Evolutionary conservation across 2,329 filamentous ascomycete genomes (phyloP), one percentile per base, ranked within the genome.

Genomic region (Hypoxylon sp.): DNA sequence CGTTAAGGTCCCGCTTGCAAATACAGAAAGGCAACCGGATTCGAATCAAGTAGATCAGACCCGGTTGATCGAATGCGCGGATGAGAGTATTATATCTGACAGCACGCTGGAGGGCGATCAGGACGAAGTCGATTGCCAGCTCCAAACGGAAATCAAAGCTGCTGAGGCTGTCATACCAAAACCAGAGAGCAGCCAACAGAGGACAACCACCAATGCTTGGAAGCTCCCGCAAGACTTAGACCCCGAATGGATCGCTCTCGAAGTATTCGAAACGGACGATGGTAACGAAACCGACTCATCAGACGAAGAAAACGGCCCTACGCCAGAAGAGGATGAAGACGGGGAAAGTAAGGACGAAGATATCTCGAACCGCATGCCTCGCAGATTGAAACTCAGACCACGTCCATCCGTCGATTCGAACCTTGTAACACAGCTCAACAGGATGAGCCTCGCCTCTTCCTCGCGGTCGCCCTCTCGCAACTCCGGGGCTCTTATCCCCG

Each of bases 161-260:
- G 57, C 29, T 19, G 65, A 60, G 27, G 37, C 12, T 2, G 61
- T 48, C 7, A 37, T 30, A 12, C 27, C 43, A 12, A 23, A 16
- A 43, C 46, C 41, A 45, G 16, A 54, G 21, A 19, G 27, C 19
- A 48, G 39, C n/a, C 57, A 51, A 61, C 7, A 50, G 12, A 52
- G 19, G 3, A 46, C 53, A 52, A 16, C 48, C 29, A 25, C 59
- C 9, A 19, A 68, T 9, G 78, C 81, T 6, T 90, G 88, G 85
- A 81, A 82, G 9, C 81, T 97, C 2, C 93, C 93, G 0, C 83
- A 84, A 1, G 91, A 94, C 64, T 82, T 97, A 0, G 94, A 97
- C 71, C 89, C 91, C 0, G 94, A 97, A 78, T 97, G 94, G 94
- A 87, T 97, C 69, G 94, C 94, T 0, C 88, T 97, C 14, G 93